phyloP scores from a whole-genome alignment of 1,284 basidiomycete species.

The Pulveroboletus sp. region DNA sequence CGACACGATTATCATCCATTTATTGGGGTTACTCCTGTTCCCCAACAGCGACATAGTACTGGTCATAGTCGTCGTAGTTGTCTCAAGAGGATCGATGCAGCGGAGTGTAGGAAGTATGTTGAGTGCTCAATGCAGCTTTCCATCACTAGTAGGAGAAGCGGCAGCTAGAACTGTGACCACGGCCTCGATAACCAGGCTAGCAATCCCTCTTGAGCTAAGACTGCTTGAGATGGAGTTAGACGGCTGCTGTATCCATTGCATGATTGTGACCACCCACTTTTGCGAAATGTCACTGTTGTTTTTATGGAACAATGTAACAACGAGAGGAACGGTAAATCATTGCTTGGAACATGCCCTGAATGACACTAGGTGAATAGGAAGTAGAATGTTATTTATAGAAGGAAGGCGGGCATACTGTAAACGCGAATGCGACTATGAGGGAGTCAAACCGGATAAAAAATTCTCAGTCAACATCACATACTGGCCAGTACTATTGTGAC shows the following conservation, averaged over 20 bases:
- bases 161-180: slow-evolving; percentile 21
- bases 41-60: slow-evolving; percentile 11
- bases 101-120: slow-evolving; percentile 3
- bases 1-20: neutral
- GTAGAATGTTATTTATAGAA: too few relatives aligned
- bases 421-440: slow-evolving; percentile 29
- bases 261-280: slow-evolving; percentile 15
- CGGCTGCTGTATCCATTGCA: neutral
- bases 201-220: slow-evolving; percentile 30
- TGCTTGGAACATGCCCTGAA: too few relatives aligned
- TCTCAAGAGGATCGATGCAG: slow-evolving; percentile 3
- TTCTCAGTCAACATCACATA: slow-evolving; percentile 19
- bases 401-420: slow-evolving; percentile 27
- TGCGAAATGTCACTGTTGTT: neutral
- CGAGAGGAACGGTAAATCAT: too few relatives aligned
- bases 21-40: slow-evolving; percentile 8
- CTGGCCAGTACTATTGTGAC: slow-evolving; percentile 33
- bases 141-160: slow-evolving; percentile 29
- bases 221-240: slow-evolving; percentile 11
- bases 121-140: slow-evolving; percentile 10
- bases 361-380: too few relatives aligned
- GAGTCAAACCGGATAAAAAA: slow-evolving; percentile 1
- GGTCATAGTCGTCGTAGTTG: slow-evolving; percentile 1
- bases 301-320: neutral
- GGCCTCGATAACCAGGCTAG: slow-evolving; percentile 22